phyloP scores from a whole-genome alignment of 1,284 basidiomycete species.

The Naganishia cerealis region DNA sequence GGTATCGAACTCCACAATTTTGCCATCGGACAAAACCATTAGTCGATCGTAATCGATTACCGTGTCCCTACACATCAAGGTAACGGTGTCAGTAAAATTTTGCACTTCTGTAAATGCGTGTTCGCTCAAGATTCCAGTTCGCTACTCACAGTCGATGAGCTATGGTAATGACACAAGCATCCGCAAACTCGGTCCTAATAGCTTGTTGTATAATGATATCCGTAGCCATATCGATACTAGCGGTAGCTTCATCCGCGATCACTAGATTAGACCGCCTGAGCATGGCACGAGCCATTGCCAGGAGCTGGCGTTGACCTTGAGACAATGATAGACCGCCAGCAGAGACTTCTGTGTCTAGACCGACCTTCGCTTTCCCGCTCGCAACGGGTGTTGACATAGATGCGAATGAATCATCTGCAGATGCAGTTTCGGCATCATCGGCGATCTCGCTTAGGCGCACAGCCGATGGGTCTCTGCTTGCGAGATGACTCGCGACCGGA shows the following conservation, averaged over 20 bases:
- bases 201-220: slow-evolving; percentile 69
- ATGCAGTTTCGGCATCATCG: slow-evolving; percentile 10
- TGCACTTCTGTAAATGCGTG: too few relatives aligned
- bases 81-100: background rate
- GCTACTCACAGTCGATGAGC: slow-evolving; percentile 66
- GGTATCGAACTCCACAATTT: slow-evolving; percentile 76
- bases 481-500: slow-evolving; percentile 28
- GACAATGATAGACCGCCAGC: slow-evolving; percentile 21
- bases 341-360: slow-evolving; percentile 25
- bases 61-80: slow-evolving; percentile 11
- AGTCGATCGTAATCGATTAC: slow-evolving; percentile 71
- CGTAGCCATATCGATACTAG: slow-evolving; percentile 63
- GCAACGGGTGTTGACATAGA: slow-evolving; percentile 5
- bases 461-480: slow-evolving; percentile 14
- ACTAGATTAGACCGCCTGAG: slow-evolving; percentile 65
- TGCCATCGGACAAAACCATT: slow-evolving; percentile 76
- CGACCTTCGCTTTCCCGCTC: slow-evolving; percentile 16
- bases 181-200: slow-evolving; percentile 74
- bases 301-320: slow-evolving; percentile 75
- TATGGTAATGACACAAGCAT: slow-evolving; percentile 77
- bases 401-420: slow-evolving; percentile 11
- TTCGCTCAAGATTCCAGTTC: background rate
- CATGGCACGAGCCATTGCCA: slow-evolving; percentile 68
- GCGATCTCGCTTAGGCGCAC: slow-evolving; percentile 14
- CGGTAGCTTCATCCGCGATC: slow-evolving; percentile 80